Evolutionary conservation across 352 stramenopile genomes (phyloP).

Genomic region (Thraustochytrium sp.): DNA sequence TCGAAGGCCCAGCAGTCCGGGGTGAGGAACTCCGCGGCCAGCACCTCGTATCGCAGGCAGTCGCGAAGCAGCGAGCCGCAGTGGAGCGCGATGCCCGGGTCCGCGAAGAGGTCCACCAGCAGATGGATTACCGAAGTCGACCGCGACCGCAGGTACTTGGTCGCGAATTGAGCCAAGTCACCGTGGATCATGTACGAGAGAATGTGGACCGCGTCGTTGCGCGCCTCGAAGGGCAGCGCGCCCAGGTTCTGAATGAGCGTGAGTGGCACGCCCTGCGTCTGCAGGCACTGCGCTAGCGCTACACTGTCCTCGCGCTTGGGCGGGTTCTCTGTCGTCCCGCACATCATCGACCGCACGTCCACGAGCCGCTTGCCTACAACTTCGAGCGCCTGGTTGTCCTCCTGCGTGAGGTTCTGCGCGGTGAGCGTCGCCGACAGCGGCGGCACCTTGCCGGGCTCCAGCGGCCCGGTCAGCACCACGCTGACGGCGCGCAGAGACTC

Average conservation of each 20-base stretch:
- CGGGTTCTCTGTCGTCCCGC: constrained; percentile 13
- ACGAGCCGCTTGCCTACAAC: constrained; percentile 11
- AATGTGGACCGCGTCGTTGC: constrained; percentile 22
- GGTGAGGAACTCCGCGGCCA: constrained; percentile 24
- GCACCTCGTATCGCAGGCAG: constrained; percentile 38
- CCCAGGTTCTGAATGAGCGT: constrained; percentile 42
- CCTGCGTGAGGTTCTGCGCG: background rate
- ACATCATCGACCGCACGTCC: constrained; percentile 34
- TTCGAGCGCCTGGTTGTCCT: constrained; percentile 10
- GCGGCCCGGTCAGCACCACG: background rate
- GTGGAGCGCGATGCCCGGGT: constrained; percentile 29
- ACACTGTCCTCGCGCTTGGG: constrained; percentile 21
- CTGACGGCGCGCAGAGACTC: constrained; percentile 3
- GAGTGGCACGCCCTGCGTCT: constrained; percentile 22
- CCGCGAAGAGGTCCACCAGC: constrained; percentile 33
- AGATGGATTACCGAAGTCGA: constrained; percentile 5
- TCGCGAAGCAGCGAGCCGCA: constrained; percentile 31
- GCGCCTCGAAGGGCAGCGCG: constrained; percentile 25
- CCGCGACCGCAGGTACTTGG: constrained; percentile 18
- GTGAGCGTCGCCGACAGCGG: background rate
- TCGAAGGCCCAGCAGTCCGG: background rate
- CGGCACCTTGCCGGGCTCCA: constrained; percentile 18
- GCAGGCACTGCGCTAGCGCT: background rate
- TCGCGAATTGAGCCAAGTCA: constrained; percentile 16
- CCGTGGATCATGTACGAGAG: constrained; percentile 43